phyloP scores from a whole-genome alignment of 495 filamentous ascomycete species.

The Glutinoglossum americanum region DNA sequence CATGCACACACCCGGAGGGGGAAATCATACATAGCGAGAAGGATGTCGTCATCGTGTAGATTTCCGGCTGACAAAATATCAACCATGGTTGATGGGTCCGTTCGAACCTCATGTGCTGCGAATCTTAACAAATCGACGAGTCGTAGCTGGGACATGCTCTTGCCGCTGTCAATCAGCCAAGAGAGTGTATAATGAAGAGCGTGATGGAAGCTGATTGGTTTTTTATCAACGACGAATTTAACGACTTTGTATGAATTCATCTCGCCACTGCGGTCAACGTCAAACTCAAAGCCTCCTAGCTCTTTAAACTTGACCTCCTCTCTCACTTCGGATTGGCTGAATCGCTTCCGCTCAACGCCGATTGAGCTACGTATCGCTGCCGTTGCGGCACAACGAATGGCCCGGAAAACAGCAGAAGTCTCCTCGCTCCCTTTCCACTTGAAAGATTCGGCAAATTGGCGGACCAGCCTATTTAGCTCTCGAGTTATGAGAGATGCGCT shows the following conservation, averaged over 20 bases:
- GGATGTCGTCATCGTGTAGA: constrained; percentile 47
- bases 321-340: constrained; percentile 75
- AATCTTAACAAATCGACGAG: constrained; percentile 45
- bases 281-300: constrained; percentile 60
- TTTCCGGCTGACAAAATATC: constrained; percentile 14
- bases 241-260: constrained; percentile 38
- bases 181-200: constrained; percentile 92
- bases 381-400: constrained; percentile 57
- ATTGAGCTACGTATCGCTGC: constrained; percentile 65
- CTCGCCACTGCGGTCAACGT: constrained; percentile 25
- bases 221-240: constrained; percentile 65
- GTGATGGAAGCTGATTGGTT: constrained; percentile 94
- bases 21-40: constrained; percentile 79
- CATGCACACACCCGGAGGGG: constrained; percentile 84
- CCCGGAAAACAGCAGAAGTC: constrained; percentile 38
- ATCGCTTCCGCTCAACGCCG: constrained; percentile 71
- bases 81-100: constrained; percentile 32
- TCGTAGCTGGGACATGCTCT: constrained; percentile 42
- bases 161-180: constrained; percentile 83
- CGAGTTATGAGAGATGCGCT: constrained; percentile 82
- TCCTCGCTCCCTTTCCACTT: constrained; percentile 36
- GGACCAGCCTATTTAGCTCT: constrained; percentile 80
- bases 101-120: constrained; percentile 32
- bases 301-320: constrained; percentile 59
- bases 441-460: constrained; percentile 77